Base-by-base conservation (phyloP, 2,329 filamentous ascomycete genomes). In the Cordyceps pruinosa region DNA sequence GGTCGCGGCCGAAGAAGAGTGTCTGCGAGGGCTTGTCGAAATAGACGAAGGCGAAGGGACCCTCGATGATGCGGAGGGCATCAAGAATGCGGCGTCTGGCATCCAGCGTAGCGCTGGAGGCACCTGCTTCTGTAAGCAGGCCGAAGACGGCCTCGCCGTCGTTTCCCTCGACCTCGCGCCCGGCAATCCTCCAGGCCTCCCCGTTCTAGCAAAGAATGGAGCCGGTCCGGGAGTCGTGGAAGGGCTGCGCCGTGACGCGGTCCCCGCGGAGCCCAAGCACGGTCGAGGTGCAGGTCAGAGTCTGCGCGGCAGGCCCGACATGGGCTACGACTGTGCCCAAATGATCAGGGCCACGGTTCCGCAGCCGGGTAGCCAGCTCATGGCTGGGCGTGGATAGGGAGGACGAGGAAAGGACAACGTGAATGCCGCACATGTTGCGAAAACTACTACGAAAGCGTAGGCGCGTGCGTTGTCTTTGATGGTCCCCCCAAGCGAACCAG, bases 171-270 rank as follows among this genome's bases (percentile, higher is more conserved):
- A 66, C 58, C n/a, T 96, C 76, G 1, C 70, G 65, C 10, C 78
- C 64, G 34, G 78, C 79, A 9, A 96, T 78, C 58, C 81, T 86
- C 94, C 94, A 99, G 1, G 91, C 93, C 69, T 99, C 94, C 44
- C 94, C 94, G 67, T 99, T 99, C 94, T 94, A 99, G 78, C 93
- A 97, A 2, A 99, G 77, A 1, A 89, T 75, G 1, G 87, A 90
- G 4, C 79, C 77, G 0, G 79, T 79, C 0, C 64, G 61, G 3
- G 67, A 35, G 62, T 87, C 81, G 42, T 80, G 70, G 4, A 96
- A 80, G 2, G 94, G 94, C 69, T 97, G 94, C 34, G 73, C 69
- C 7, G 86, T 83, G 49, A 94, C 68, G 60, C 82, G 76, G 50
- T 84, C 80, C 25, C 93, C 93, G 64, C 94, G 84, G n/a, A 99